Conservation (phyloP, 2,329 filamentous ascomycete species). For the Rutstroemia sp. region DNA sequence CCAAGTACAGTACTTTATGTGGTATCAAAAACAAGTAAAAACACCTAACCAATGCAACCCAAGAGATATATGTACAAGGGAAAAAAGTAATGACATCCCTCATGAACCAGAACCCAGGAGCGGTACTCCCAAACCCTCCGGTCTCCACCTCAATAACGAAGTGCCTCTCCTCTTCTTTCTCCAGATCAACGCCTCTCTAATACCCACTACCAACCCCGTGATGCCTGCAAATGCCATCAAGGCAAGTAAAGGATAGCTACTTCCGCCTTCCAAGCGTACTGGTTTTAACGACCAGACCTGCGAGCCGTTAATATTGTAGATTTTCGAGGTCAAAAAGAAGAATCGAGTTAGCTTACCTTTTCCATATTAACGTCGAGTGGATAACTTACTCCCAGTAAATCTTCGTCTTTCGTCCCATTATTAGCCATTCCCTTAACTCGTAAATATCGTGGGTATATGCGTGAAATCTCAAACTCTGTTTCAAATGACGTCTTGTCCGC, state of each 20-base stretch:
- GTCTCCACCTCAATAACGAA: conserved; percentile 1
- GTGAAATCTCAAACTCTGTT: conserved; percentile 1
- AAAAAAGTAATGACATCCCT: too few species aligned
- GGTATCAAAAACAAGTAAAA: too few species aligned
- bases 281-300: conserved; percentile 6
- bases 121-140: not conserved
- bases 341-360: conserved; percentile 2
- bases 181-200: conserved; percentile 1
- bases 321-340: not conserved
- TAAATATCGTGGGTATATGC: not conserved
- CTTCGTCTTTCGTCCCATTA: not conserved
- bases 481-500: conserved; percentile 4
- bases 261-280: not conserved
- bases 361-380: conserved; percentile 3
- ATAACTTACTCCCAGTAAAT: conserved; percentile 5
- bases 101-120: not conserved
- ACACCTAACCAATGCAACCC: too few species aligned
- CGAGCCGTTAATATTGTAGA: conserved; percentile 3
- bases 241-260: not conserved
- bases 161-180: not conserved
- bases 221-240: not conserved
- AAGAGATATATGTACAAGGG: too few species aligned
- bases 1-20: too few species aligned
- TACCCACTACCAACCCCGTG: conserved; percentile 1
- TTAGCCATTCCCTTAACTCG: conserved; percentile 1